Evolutionary conservation across 1,284 basidiomycete genomes (phyloP).

Genomic region (Pseudozyma tsukubaensis): DNA sequence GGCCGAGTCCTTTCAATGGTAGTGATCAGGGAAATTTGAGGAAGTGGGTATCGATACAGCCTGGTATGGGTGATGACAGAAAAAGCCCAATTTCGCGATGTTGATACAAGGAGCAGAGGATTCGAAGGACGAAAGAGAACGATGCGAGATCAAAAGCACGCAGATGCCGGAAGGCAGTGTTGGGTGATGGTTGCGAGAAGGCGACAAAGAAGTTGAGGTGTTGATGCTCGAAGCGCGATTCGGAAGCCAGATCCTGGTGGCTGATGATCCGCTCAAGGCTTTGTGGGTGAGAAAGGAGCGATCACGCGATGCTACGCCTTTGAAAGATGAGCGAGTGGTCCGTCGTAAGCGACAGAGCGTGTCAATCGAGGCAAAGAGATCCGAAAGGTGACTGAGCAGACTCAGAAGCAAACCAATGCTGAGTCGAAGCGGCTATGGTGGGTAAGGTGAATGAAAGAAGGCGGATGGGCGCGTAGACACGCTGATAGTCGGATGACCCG

Average conservation of each 20-base stretch:
- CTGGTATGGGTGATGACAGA: not conserved
- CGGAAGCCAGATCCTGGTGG: no score
- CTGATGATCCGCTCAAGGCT: slow-evolving; percentile 3
- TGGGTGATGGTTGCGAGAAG: no score
- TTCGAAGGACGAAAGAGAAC: not conserved
- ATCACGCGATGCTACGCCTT: not conserved
- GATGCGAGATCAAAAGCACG: no score
- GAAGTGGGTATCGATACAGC: not conserved
- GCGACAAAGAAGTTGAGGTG: not conserved
- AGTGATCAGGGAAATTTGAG: not conserved
- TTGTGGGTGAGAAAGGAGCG: not conserved
- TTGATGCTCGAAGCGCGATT: no score
- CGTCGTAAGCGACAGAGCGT: no score
- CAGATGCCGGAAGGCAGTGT: no score
- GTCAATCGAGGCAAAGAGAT: no score
- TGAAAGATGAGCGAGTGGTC: no score
- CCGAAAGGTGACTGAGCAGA: no score
- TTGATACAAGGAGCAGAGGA: not conserved
- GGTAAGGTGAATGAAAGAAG: no score
- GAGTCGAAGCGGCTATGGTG: no score
- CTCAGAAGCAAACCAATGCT: no score
- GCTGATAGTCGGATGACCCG: not conserved
- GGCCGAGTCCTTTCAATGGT: slow-evolving; percentile 8
- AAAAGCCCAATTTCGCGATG: not conserved
- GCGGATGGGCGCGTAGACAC: slow-evolving; percentile 5